phyloP scores from a whole-genome alignment of 306 rosid genomes.

The Hylodesmum podocarpum region DNA sequence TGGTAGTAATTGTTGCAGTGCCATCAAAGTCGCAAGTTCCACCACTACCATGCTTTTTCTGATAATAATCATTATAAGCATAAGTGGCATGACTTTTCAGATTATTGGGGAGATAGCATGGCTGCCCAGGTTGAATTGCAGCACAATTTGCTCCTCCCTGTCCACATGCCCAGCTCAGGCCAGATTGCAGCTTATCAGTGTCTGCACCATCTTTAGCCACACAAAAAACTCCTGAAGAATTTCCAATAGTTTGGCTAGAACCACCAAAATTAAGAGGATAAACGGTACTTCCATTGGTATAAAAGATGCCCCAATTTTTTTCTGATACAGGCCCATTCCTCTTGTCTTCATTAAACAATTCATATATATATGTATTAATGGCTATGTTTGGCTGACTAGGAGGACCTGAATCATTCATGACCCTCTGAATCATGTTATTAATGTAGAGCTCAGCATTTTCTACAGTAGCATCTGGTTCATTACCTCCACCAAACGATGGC shows the following conservation, averaged over 20 bases:
- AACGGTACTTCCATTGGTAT: constrained; percentile 68
- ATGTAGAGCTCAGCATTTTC: constrained; percentile 76
- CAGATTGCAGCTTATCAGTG: constrained; percentile 73
- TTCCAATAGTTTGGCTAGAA: constrained; percentile 49
- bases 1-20: constrained; percentile 58
- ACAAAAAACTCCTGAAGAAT: constrained; percentile 66
- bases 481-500: constrained; percentile 91
- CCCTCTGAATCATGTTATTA: constrained; percentile 77
- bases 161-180: constrained; percentile 95
- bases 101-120: constrained; percentile 72
- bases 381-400: constrained; percentile 79
- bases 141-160: constrained; percentile 91
- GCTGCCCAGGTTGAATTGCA: constrained; percentile 71
- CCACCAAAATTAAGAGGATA: constrained; percentile 59
- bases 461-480: constrained; percentile 78
- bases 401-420: constrained; percentile 81
- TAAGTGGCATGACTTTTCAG: constrained; percentile 79
- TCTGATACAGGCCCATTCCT: constrained; percentile 82
- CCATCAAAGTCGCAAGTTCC: constrained; percentile 98
- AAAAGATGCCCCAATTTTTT: constrained; percentile 79
- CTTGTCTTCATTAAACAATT: constrained; percentile 91
- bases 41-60: constrained; percentile 61
- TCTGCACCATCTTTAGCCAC: constrained; percentile 78
- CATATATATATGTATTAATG: constrained; percentile 78
- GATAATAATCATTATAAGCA: constrained; percentile 91